Base-by-base conservation (phyloP, 1,284 basidiomycete species). In the Xerocomus nothofagi region DNA sequence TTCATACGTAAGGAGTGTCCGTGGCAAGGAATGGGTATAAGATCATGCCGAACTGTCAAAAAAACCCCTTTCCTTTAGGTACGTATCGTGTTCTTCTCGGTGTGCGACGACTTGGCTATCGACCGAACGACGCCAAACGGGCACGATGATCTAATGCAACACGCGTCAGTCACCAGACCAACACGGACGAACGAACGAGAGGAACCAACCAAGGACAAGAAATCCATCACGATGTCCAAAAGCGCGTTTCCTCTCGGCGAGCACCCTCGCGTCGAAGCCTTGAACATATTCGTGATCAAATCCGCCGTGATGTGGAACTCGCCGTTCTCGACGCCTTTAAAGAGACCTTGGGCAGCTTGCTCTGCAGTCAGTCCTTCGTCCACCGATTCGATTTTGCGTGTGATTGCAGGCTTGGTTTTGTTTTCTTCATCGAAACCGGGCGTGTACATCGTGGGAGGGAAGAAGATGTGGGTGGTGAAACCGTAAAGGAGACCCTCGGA, bases 391-490 rank as follows among this genome's bases (percentile, higher is more conserved):
- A 98, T 87, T 60, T 88, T 84, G 55, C 80, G 78, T 3, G 86
- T 88, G 46, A 98, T 76, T 29, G 75, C 74, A 0, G 93, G 95
- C 64, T 98, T 98, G 30, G 78, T 80, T 65, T 80, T 82, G 64
- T 91, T 86, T 65, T 98, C 95, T 56, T 82, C 78, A 11, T 86
- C 84, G 58, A 80, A 88, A 0, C 93, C 93, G 0, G 93, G 90
- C 0, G 83, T 86, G 52, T 79, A 79, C 71, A 98, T 97, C 0
- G 91, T 94, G 0, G 80, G 82, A 0, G 94, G 93, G 71, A 93
- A 89, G 72, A 86, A 94, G 46, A 93, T 82, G 60, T 96, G 93
- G 1, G 95, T 82, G 38, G 77, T 73, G 63, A 95, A 90, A 46
- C 78, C 80, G 64, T 93, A 92, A 1, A 97, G 73, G 51, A 85